These are phyloP conservation scores for Suhomyces bribrorum DNA, from an alignment of 1,139 yeast species.

Conservation along the genomic window DNA sequence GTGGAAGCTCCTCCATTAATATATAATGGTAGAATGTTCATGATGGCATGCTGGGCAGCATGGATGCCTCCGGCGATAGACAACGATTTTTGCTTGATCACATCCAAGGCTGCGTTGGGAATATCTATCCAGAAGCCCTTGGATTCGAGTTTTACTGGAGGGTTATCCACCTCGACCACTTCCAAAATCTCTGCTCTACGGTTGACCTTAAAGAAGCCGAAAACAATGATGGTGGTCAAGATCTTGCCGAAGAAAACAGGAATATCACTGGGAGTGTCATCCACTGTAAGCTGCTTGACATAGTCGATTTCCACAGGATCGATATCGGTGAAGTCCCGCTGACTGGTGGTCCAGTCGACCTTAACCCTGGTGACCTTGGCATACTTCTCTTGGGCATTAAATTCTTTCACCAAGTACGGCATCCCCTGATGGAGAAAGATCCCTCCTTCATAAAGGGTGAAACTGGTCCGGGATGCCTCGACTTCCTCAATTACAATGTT, in stretches of 20 bases:
- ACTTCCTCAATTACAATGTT: conserved; percentile 82
- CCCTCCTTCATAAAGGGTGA: conserved; percentile 93
- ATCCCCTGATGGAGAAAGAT: conserved; percentile 92
- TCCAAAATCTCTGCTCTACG: conserved; percentile 76
- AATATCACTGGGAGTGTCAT: conserved; percentile 42
- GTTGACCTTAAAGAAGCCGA: conserved; percentile 90
- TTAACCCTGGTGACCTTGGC: conserved; percentile 86
- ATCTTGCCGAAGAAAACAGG: conserved; percentile 79
- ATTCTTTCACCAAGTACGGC: conserved; percentile 82
- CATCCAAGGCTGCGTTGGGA: conserved; percentile 61
- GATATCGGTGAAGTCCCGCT: conserved; percentile 88
- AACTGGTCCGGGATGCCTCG: conserved; percentile 87
- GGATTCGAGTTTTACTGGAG: conserved; percentile 68
- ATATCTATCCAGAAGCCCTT: conserved; percentile 93
- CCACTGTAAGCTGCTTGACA: conserved; percentile 51
- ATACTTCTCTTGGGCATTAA: conserved; percentile 68
- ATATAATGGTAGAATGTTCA: conserved; percentile 70
- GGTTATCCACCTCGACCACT: conserved; percentile 88
- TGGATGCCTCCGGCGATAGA: conserved; percentile 92
- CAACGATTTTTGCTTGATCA: conserved; percentile 56
- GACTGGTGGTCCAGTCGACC: conserved; percentile 92
- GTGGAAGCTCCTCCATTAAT: conserved; percentile 43
- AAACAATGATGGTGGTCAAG: conserved; percentile 70
- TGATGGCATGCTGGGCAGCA: conserved; percentile 89
- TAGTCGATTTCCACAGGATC: conserved; percentile 79